These are phyloP conservation scores for Exutisphaerella laricina DNA, from an alignment of 2,329 filamentous ascomycete species.

Conservation along the genomic window DNA sequence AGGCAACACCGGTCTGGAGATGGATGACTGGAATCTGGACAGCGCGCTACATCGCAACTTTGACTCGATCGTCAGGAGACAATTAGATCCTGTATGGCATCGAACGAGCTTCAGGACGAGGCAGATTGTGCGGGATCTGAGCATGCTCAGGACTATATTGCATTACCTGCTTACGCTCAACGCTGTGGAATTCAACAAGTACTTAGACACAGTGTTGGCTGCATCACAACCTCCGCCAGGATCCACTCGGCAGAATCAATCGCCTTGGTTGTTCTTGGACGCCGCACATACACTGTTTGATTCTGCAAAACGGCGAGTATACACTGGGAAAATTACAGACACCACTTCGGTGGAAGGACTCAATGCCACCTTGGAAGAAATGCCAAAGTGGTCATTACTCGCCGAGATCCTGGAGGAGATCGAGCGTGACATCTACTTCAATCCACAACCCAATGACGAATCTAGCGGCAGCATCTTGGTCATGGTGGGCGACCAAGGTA, in stretches of 20 bases:
- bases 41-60: constrained; percentile 90
- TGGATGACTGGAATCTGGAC: constrained; percentile 96
- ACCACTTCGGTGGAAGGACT: constrained; percentile 53
- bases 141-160: constrained; percentile 74
- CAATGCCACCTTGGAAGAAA: constrained; percentile 79
- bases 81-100: constrained; percentile 96
- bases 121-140: constrained; percentile 87
- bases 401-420: constrained; percentile 93
- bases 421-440: constrained; percentile 81
- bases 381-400: constrained; percentile 87
- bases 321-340: constrained; percentile 64
- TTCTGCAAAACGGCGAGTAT: constrained; percentile 81
- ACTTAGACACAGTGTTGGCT: constrained; percentile 88
- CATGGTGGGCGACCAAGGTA: constrained; percentile 87
- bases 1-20: constrained; percentile 81
- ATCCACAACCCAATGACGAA: constrained; percentile 68
- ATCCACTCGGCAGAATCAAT: constrained; percentile 80
- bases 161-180: constrained; percentile 79
- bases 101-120: constrained; percentile 90
- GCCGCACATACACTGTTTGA: constrained; percentile 92
- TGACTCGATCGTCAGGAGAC: constrained; percentile 77
- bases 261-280: constrained; percentile 93
- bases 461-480: constrained; percentile 90
- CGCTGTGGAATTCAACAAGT: constrained; percentile 83
- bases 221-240: constrained; percentile 84